Percentiles rank a stretch among this genome's conserved stretches.
Evolutionary conservation across 805 yeast genomes (phyloP).

Genomic region (Ogataea paradorogensis): DNA sequence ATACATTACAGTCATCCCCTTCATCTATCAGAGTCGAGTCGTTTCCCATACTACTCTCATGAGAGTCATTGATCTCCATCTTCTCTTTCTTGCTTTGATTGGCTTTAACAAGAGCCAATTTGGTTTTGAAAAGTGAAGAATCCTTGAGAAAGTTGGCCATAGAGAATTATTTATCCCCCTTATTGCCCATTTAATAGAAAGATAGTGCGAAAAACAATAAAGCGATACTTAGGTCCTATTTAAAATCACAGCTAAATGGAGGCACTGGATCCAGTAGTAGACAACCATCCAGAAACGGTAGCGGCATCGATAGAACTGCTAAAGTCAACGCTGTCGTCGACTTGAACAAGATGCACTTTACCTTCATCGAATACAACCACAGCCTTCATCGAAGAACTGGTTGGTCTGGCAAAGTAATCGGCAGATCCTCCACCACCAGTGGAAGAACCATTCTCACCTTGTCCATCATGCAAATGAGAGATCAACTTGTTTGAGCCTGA

Average conservation of each 20-base stretch:
- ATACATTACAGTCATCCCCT: slow-evolving; percentile 4
- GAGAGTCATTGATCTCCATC: not conserved
- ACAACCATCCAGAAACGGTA: slow-evolving; percentile 61
- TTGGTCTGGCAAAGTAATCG: slow-evolving; percentile 88
- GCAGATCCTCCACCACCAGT: slow-evolving; percentile 79
- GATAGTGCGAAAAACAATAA: slow-evolving; percentile 7
- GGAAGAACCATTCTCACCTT: slow-evolving; percentile 55
- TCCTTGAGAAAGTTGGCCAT: slow-evolving; percentile 9
- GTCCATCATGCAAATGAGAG: slow-evolving; percentile 81
- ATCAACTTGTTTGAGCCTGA: slow-evolving; percentile 74
- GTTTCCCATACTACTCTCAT: slow-evolving; percentile 2
- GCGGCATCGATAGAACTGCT: slow-evolving; percentile 49
- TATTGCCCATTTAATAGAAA: slow-evolving; percentile 4
- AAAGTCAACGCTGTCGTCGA: slow-evolving; percentile 53
- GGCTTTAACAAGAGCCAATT: slow-evolving; percentile 1
- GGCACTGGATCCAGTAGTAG: slow-evolving; percentile 49
- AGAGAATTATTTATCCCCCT: slow-evolving; percentile 3
- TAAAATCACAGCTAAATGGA: slow-evolving; percentile 4
- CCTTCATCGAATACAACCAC: slow-evolving; percentile 77
- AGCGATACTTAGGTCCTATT: slow-evolving; percentile 6
- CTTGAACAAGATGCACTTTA: slow-evolving; percentile 54
- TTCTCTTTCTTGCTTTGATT: not conserved
- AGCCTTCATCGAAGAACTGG: slow-evolving; percentile 72
- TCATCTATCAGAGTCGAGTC: slow-evolving; percentile 5
- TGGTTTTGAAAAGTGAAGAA: slow-evolving; percentile 4